Evolutionary conservation across 257 asterid genomes (phyloP).

Genomic region (Scutellaria galericulata): DNA sequence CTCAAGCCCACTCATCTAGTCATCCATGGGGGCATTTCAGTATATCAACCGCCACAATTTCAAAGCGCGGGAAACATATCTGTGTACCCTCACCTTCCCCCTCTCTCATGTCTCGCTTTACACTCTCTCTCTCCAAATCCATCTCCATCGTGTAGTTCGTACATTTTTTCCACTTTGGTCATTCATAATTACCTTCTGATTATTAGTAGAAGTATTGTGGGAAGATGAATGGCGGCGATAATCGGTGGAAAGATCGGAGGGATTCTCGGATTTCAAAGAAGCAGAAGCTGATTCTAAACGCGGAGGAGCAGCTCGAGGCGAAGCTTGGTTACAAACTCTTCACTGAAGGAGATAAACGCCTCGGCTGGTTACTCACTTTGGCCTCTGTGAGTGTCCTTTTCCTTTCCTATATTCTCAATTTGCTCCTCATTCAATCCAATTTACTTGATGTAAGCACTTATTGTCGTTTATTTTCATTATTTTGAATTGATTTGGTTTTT

Average conservation of each 20-base stretch:
- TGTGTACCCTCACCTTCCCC: background rate
- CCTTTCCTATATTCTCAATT: background rate
- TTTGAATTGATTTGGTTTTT: conserved; percentile 11
- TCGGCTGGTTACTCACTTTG: conserved; percentile 95
- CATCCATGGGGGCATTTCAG: conserved; percentile 18
- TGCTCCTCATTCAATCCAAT: conserved; percentile 10
- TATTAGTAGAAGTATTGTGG: background rate
- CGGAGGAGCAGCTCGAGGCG: conserved; percentile 95
- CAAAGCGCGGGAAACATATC: conserved; percentile 39
- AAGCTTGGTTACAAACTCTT: conserved; percentile 82
- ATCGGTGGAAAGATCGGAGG: conserved; percentile 71
- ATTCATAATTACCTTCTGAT: background rate
- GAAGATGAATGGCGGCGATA: conserved; percentile 62
- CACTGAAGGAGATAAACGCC: conserved; percentile 93
- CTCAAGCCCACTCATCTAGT: background rate
- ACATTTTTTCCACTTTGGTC: background rate
- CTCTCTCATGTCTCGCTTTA: background rate
- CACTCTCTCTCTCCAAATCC: conserved; percentile 5
- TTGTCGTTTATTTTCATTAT: background rate
- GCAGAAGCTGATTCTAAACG: conserved; percentile 77
- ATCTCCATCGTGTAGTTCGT: conserved; percentile 10
- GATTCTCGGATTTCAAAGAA: conserved; percentile 82
- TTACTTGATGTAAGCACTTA: background rate
- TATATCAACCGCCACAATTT: background rate
- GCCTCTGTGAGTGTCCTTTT: conserved; percentile 60